A percentile compares a stretch with the other conserved stretches of the same genome.
Evolutionary conservation across 2,329 filamentous ascomycete species (phyloP).

Genomic region (Arthrobotrys entomopaga): DNA sequence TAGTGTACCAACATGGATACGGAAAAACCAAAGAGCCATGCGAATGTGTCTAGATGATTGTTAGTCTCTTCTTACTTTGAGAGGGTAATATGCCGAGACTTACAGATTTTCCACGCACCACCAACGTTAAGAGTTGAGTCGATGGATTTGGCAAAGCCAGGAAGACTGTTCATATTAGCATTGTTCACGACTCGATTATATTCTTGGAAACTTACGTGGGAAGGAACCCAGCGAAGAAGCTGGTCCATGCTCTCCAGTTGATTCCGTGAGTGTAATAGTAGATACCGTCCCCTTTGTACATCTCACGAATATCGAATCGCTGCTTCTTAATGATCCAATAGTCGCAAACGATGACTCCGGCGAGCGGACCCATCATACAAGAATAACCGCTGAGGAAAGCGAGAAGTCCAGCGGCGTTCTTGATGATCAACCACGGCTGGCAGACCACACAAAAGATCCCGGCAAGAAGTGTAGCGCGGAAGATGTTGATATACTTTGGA

Average conservation of each 20-base stretch:
- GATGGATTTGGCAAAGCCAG: conserved; percentile 63
- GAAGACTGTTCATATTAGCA: conserved; percentile 58
- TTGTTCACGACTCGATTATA: not conserved
- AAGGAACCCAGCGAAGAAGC: conserved; percentile 60
- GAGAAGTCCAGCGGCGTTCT: conserved; percentile 63
- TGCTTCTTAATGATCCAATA: conserved; percentile 63
- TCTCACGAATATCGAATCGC: conserved; percentile 63
- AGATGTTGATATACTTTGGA: conserved; percentile 68
- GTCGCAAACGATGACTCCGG: conserved; percentile 63
- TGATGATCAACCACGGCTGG: conserved; percentile 65
- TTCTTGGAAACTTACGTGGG: conserved; percentile 57
- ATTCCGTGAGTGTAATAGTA: conserved; percentile 62
- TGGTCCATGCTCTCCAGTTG: conserved; percentile 61
- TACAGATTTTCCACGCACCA: conserved; percentile 61
- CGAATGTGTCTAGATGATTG: conserved; percentile 61
- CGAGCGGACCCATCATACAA: conserved; percentile 63
- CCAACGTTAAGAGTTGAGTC: conserved; percentile 61
- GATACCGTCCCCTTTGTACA: conserved; percentile 64
- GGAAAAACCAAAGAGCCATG: conserved; percentile 63
- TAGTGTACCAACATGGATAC: conserved; percentile 62
- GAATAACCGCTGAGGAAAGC: conserved; percentile 61
- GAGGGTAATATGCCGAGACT: conserved; percentile 12
- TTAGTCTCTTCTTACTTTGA: conserved; percentile 29
- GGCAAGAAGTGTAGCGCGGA: conserved; percentile 65
- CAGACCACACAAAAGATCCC: conserved; percentile 64